Evolutionary conservation across 768 basidiomycete species (phyloP).

Genomic region (Termitomyces eurrhizus): DNA sequence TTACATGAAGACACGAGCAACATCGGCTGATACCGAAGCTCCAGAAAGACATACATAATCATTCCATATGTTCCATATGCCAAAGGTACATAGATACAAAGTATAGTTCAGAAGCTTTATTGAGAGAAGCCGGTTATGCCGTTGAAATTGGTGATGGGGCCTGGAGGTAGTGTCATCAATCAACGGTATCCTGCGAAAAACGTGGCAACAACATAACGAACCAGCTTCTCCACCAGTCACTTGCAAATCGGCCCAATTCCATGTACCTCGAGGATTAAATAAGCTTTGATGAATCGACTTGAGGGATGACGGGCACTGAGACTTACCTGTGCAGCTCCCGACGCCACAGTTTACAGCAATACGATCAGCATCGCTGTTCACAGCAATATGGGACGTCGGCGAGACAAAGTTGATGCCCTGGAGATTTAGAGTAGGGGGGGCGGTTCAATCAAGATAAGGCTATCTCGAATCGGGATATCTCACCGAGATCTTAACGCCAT

Average conservation of each 20-base stretch:
- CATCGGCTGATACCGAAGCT: background rate
- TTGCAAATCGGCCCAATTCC: conserved; percentile 47
- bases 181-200: background rate
- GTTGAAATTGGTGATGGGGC: conserved; percentile 34
- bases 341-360: conserved; percentile 56
- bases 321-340: conserved; percentile 44
- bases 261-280: conserved; percentile 30
- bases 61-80: conserved; percentile 1
- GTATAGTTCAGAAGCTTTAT: background rate
- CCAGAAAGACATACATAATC: too few relatives aligned
- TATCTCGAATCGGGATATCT: conserved; percentile 11
- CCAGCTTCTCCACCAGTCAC: conserved; percentile 42
- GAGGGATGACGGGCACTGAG: background rate
- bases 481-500: conserved; percentile 55
- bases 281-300: background rate
- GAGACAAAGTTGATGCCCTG: conserved; percentile 48
- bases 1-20: background rate
- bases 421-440: background rate
- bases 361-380: conserved; percentile 36
- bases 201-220: conserved; percentile 1
- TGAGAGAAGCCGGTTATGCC: conserved; percentile 28
- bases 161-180: conserved; percentile 15
- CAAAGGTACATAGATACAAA: background rate
- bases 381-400: conserved; percentile 37
- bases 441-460: background rate